These are phyloP conservation scores for Aspergillus quadricinctus DNA, from an alignment of 2,329 filamentous ascomycete species.

Conservation along the genomic window DNA sequence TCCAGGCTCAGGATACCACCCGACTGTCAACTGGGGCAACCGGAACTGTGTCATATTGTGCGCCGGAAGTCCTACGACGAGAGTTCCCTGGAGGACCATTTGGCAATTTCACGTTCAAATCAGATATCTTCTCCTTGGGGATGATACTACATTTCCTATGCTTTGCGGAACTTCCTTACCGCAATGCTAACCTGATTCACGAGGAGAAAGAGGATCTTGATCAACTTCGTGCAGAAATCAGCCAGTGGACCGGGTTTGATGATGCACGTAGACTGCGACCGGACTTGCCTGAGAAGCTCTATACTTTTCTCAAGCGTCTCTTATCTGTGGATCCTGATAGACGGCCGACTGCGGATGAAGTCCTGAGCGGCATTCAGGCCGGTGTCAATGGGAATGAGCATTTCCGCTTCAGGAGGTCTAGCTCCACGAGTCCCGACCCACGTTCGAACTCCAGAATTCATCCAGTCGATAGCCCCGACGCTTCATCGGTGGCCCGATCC, in stretches of 20 bases:
- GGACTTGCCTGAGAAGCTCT: constrained; percentile 81
- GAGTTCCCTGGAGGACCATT: constrained; percentile 63
- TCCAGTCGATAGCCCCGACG: constrained; percentile 34
- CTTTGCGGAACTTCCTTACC: constrained; percentile 83
- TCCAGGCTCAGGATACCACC: constrained; percentile 75
- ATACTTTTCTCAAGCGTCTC: constrained; percentile 75
- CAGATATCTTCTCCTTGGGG: constrained; percentile 94
- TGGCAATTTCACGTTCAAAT: constrained; percentile 94
- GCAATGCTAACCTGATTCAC: constrained; percentile 74
- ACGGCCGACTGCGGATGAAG: constrained; percentile 80
- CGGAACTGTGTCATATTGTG: constrained; percentile 95
- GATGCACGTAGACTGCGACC: constrained; percentile 69
- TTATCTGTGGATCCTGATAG: constrained; percentile 72
- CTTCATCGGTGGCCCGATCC: constrained; percentile 23
- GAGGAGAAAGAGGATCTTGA: constrained; percentile 93
- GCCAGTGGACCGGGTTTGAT: constrained; percentile 80
- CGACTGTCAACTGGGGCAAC: constrained; percentile 91
- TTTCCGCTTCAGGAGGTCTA: constrained; percentile 35
- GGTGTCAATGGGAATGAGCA: constrained; percentile 51
- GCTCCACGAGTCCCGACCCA: constrained; percentile 29
- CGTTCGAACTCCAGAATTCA: constrained; percentile 34
- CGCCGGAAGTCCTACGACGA: constrained; percentile 79
- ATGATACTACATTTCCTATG: constrained; percentile 99
- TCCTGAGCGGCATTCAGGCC: constrained; percentile 70
- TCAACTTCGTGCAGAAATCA: constrained; percentile 77